These are phyloP conservation scores for Aspergillus cristatus DNA, from an alignment of 495 filamentous ascomycete species.

Conservation along the genomic window DNA sequence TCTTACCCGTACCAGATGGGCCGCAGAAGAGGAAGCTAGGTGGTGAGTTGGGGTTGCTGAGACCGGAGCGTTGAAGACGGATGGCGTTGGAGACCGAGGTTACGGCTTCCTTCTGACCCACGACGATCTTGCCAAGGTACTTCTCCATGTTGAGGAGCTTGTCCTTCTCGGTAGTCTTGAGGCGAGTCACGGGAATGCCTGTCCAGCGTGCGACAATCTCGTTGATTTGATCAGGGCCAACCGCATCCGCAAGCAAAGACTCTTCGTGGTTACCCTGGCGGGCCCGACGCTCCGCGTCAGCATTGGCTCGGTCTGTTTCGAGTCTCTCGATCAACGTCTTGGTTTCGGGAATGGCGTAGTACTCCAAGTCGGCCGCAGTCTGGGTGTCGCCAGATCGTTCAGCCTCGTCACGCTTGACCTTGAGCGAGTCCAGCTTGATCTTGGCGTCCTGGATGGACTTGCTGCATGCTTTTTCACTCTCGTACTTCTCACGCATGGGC, in stretches of 20 bases:
- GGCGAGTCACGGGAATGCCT: conserved; percentile 87
- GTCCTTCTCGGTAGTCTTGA: conserved; percentile 94
- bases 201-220: conserved; percentile 96
- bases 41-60: conserved; percentile 89
- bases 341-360: conserved; percentile 94
- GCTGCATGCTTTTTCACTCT: conserved; percentile 78
- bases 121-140: conserved; percentile 68
- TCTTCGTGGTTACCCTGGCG: conserved; percentile 38
- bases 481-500: conserved; percentile 90
- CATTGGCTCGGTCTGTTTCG: conserved; percentile 67
- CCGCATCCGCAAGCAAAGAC: conserved; percentile 75
- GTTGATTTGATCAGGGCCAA: conserved; percentile 97
- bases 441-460: conserved; percentile 93
- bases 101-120: conserved; percentile 94
- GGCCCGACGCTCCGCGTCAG: conserved; percentile 64
- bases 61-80: conserved; percentile 83
- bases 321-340: conserved; percentile 67
- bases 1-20: conserved; percentile 96
- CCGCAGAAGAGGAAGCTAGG: conserved; percentile 98
- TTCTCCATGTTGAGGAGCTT: conserved; percentile 94
- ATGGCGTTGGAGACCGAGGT: conserved; percentile 91
- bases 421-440: conserved; percentile 80
- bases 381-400: conserved; percentile 72
- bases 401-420: conserved; percentile 86
- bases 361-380: conserved; percentile 83